Evolutionary conservation across 164 flowering plant genomes (phyloP).

Genomic region (Vitis cinerea): DNA sequence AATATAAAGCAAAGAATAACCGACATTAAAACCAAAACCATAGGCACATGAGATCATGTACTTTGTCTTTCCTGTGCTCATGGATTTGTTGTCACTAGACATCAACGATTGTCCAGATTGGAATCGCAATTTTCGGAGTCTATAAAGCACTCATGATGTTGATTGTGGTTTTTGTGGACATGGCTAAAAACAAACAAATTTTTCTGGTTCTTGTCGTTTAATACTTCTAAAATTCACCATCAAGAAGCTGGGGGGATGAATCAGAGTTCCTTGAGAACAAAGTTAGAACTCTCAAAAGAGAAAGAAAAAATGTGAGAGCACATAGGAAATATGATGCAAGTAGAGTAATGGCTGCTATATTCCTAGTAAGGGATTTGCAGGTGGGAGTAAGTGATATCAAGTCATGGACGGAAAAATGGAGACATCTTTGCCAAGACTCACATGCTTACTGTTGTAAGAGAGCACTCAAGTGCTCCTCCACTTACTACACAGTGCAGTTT

Average conservation of each 20-base stretch:
- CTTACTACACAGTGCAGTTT: conserved; percentile 10
- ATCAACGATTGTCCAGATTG: conserved; percentile 3
- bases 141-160: neutral
- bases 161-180: neutral
- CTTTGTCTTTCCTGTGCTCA: neutral
- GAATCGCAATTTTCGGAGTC: conserved; percentile 10
- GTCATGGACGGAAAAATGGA: conserved; percentile 24
- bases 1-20: no score
- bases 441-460: conserved; percentile 19
- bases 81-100: neutral
- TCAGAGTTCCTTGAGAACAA: neutral
- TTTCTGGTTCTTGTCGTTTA: neutral
- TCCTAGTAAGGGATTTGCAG: conserved; percentile 5
- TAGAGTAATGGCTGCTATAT: no score
- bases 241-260: neutral
- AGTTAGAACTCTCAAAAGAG: neutral
- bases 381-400: conserved; percentile 26
- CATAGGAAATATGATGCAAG: neutral
- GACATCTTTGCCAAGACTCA: conserved; percentile 21
- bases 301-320: neutral
- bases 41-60: neutral
- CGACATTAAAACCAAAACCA: neutral
- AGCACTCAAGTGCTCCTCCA: conserved; percentile 30
- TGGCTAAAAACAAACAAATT: neutral
- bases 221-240: neutral